phyloP scores from a whole-genome alignment of 2,329 filamentous ascomycete genomes.

The Ascochyta lentis region DNA sequence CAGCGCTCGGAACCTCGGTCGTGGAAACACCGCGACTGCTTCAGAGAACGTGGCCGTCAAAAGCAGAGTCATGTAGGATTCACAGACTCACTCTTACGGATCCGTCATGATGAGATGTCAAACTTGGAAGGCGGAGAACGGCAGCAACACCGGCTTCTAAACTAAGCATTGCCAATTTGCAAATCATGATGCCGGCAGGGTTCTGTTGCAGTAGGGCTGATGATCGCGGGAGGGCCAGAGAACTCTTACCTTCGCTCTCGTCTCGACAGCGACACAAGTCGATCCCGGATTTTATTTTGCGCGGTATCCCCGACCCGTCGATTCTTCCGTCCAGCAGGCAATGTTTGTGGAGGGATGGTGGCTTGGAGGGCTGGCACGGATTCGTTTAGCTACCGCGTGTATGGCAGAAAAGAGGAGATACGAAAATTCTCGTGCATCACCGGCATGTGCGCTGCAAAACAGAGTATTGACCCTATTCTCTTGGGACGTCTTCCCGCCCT shows the following conservation, averaged over 20 bases:
- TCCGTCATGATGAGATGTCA: background rate
- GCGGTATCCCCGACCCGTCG: slow-evolving; percentile 8
- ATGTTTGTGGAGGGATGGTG: slow-evolving; percentile 16
- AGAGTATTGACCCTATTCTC: slow-evolving; percentile 14
- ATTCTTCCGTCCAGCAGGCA: background rate
- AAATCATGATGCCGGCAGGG: slow-evolving; percentile 15
- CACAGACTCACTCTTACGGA: background rate
- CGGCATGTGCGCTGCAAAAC: slow-evolving; percentile 3
- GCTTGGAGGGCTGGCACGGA: slow-evolving; percentile 14
- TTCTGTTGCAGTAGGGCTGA: slow-evolving; percentile 17
- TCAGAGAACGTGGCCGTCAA: slow-evolving; percentile 7
- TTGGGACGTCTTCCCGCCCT: background rate
- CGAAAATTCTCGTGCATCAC: slow-evolving; percentile 11
- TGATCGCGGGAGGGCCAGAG: slow-evolving; percentile 8
- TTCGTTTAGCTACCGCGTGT: slow-evolving; percentile 7
- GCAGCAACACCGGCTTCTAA: background rate
- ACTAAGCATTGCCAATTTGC: slow-evolving; percentile 16
- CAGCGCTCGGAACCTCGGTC: background rate
- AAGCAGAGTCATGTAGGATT: slow-evolving; percentile 7
- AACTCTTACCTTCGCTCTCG: slow-evolving; percentile 2
- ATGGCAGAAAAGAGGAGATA: slow-evolving; percentile 16
- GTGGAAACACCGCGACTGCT: background rate
- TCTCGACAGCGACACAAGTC: slow-evolving; percentile 8
- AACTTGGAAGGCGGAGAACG: background rate
- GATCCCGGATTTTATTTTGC: slow-evolving; percentile 12